phyloP scores from a whole-genome alignment of 768 basidiomycete species.

The Agrocybe pediades region DNA sequence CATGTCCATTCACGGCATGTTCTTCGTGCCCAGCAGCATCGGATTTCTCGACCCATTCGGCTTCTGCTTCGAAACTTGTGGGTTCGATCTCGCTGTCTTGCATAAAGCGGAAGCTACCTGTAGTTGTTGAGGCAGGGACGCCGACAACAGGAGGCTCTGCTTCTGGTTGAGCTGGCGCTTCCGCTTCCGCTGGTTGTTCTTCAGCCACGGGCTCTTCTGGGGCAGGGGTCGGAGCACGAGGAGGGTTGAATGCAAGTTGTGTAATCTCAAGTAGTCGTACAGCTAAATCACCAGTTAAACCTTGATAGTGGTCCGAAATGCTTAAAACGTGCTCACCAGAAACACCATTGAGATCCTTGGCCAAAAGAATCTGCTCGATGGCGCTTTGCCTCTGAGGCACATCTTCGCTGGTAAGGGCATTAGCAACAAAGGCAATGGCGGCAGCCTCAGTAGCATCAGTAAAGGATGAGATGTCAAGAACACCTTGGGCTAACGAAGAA shows the following conservation, averaged over 20 bases:
- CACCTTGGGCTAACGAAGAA: conserved; percentile 45
- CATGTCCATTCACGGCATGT: conserved; percentile 33
- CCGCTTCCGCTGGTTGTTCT: conserved; percentile 16
- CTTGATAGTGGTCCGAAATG: neutral
- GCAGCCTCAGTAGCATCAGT: conserved; percentile 53
- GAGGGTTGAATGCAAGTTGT: conserved; percentile 53
- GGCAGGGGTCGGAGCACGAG: conserved; percentile 39
- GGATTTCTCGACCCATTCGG: conserved; percentile 58
- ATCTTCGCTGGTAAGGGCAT: conserved; percentile 60
- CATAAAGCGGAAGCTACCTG: conserved; percentile 77
- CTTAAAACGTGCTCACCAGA: conserved; percentile 54
- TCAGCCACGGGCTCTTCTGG: conserved; percentile 23
- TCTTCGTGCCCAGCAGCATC: conserved; percentile 36
- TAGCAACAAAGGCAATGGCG: conserved; percentile 53
- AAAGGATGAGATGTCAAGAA: conserved; percentile 39
- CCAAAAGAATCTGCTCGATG: conserved; percentile 57
- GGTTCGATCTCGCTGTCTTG: conserved; percentile 78
- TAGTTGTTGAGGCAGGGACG: conserved; percentile 38
- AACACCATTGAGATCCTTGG: conserved; percentile 63
- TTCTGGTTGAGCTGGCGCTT: too few species aligned
- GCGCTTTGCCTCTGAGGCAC: conserved; percentile 48
- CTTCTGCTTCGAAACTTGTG: conserved; percentile 48
- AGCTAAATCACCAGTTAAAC: conserved; percentile 39
- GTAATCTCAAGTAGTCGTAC: conserved; percentile 61
- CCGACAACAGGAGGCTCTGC: conserved; percentile 38